These are phyloP conservation scores for Exophiala calicioides DNA, from an alignment of 2,329 filamentous ascomycete genomes.

Conservation along the genomic window DNA sequence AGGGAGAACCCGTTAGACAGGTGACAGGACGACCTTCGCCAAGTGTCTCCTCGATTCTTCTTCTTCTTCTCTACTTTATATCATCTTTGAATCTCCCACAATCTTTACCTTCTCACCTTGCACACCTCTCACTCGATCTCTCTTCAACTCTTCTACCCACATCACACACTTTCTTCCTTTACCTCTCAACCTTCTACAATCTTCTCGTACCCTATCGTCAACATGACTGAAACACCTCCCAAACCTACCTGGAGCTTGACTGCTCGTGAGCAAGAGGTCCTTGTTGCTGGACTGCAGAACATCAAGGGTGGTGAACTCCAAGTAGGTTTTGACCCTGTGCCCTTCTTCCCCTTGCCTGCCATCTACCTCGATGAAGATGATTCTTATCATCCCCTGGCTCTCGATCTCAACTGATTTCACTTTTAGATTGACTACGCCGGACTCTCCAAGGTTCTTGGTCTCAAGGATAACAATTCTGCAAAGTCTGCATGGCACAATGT, in stretches of 20 bases:
- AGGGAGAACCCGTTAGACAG: neutral
- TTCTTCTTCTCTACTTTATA: neutral
- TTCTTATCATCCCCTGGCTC: too few relatives aligned
- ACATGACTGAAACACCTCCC: slow-evolving; percentile 12
- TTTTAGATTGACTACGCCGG: slow-evolving; percentile 39
- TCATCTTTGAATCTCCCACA: neutral
- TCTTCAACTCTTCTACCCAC: neutral
- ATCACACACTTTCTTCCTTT: neutral
- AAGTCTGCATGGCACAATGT: slow-evolving; percentile 38
- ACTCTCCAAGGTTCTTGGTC: slow-evolving; percentile 38
- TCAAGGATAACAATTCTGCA: slow-evolving; percentile 41
- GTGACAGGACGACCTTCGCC: neutral
- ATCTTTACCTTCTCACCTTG: neutral
- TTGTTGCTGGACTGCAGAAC: slow-evolving; percentile 23
- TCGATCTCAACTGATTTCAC: slow-evolving; percentile 15
- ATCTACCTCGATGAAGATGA: too few relatives aligned
- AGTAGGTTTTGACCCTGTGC: slow-evolving; percentile 17
- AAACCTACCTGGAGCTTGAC: slow-evolving; percentile 17
- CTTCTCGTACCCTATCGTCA: neutral
- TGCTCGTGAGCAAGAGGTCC: slow-evolving; percentile 31
- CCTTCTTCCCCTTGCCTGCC: slow-evolving; percentile 17
- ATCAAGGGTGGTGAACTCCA: slow-evolving; percentile 21
- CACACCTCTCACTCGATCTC: neutral
- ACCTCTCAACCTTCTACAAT: neutral
- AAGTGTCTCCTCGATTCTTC: neutral